Evolutionary conservation across 805 yeast genomes (phyloP).

Genomic region (Yamadazyma ubonensis): DNA sequence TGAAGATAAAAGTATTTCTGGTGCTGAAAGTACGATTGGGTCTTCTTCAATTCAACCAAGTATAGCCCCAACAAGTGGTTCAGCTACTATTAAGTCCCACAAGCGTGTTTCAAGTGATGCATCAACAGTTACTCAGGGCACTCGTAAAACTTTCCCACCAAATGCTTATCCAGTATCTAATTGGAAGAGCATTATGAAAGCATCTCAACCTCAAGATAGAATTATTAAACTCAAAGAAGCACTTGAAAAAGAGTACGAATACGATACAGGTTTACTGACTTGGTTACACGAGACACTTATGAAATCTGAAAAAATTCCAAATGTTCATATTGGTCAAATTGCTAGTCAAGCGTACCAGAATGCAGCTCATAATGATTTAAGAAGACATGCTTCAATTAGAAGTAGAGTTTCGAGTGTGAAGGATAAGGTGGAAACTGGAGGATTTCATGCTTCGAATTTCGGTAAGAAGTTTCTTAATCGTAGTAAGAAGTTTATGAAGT

Average conservation of each 20-base stretch:
- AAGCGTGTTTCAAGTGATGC: conserved; percentile 14
- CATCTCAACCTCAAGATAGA: conserved; percentile 43
- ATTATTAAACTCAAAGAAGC: conserved; percentile 43
- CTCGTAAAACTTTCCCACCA: conserved; percentile 16
- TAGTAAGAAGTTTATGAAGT: conserved; percentile 48
- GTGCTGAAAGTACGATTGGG: not conserved
- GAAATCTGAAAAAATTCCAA: conserved; percentile 32
- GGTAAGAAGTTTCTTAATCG: conserved; percentile 56
- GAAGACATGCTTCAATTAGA: conserved; percentile 50
- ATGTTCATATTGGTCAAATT: conserved; percentile 48
- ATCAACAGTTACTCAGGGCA: conserved; percentile 11
- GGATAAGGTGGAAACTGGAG: conserved; percentile 46
- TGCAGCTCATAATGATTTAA: conserved; percentile 55
- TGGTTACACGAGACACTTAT: conserved; percentile 54
- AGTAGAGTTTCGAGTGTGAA: conserved; percentile 49
- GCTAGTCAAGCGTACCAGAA: conserved; percentile 67
- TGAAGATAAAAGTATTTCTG: conserved; percentile 2
- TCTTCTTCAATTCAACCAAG: conserved; percentile 11
- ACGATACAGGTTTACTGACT: conserved; percentile 56
- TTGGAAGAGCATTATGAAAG: conserved; percentile 41
- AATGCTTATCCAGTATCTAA: conserved; percentile 34
- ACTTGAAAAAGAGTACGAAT: conserved; percentile 39
- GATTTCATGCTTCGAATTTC: conserved; percentile 50
- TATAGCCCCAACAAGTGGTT: conserved; percentile 1
- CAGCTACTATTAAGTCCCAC: not conserved